Conservation (phyloP, 108 stramenopile species). For the Schizochytrium sp. region DNA sequence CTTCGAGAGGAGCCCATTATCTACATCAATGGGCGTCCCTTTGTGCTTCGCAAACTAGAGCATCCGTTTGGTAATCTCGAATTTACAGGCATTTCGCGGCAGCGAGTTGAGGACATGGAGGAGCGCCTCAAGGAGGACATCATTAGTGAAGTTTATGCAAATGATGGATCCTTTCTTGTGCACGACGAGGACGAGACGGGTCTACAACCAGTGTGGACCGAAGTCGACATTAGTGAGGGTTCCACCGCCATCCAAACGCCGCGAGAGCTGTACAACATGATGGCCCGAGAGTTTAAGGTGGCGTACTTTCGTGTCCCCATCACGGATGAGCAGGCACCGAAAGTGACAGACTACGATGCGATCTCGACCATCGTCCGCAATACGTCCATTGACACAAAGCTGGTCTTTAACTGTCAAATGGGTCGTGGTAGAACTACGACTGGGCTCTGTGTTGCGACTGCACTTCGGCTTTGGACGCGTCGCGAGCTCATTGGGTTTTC, state of each 20-base stretch:
- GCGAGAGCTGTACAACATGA: conserved; percentile 1
- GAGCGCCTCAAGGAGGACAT: background rate
- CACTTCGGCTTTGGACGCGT: background rate
- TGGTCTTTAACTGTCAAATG: conserved; percentile 11
- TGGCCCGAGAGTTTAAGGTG: background rate
- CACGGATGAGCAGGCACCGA: conserved; percentile 4
- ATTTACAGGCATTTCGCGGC: background rate
- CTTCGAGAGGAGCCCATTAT: conserved; percentile 11
- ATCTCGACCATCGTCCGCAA: background rate
- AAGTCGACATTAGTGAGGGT: conserved; percentile 1
- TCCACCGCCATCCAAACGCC: background rate
- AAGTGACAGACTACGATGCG: background rate
- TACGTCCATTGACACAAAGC: background rate
- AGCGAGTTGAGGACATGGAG: conserved; percentile 14
- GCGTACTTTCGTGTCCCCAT: background rate
- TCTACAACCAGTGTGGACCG: background rate
- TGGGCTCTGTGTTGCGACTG: background rate
- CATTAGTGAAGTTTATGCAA: background rate
- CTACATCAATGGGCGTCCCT: conserved; percentile 11
- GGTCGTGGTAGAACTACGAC: conserved; percentile 2
- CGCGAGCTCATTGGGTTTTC: background rate
- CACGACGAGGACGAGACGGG: conserved; percentile 11
- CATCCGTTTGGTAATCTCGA: conserved; percentile 11
- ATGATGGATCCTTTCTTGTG: background rate
- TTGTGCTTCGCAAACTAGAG: conserved; percentile 1